Conservation (phyloP, 208 protist species). For the Porcisia deanei region DNA sequence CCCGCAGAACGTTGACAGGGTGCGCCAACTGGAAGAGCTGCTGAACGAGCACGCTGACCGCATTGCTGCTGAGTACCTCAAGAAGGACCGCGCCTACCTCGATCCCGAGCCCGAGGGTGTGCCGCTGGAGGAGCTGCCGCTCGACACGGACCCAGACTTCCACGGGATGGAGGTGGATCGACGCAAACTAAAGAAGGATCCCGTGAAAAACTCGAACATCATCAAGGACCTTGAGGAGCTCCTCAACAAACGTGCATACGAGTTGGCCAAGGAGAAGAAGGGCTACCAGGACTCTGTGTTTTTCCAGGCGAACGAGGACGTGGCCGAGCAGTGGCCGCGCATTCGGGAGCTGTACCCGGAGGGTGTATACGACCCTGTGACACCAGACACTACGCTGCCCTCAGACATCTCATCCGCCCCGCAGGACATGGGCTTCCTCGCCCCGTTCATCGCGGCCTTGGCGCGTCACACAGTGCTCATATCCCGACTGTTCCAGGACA, state of each 20-base stretch:
- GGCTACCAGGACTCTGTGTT: slow-evolving; percentile 82
- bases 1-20: slow-evolving; percentile 22
- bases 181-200: slow-evolving; percentile 42
- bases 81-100: slow-evolving; percentile 76
- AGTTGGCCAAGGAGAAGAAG: slow-evolving; percentile 62
- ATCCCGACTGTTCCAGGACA: slow-evolving; percentile 68
- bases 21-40: slow-evolving; percentile 50
- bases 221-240: slow-evolving; percentile 33
- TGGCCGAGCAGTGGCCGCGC: slow-evolving; percentile 75
- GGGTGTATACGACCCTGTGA: slow-evolving; percentile 56
- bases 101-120: slow-evolving; percentile 71
- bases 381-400: slow-evolving; percentile 52
- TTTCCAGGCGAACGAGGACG: slow-evolving; percentile 64
- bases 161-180: slow-evolving; percentile 62
- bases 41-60: slow-evolving; percentile 64
- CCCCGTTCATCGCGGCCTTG: slow-evolving; percentile 77
- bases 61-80: slow-evolving; percentile 64
- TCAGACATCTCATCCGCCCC: slow-evolving; percentile 61
- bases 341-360: slow-evolving; percentile 82
- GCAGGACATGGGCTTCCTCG: slow-evolving; percentile 60
- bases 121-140: slow-evolving; percentile 54
- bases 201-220: slow-evolving; percentile 38
- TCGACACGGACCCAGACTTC: slow-evolving; percentile 74
- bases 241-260: slow-evolving; percentile 49
- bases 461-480: slow-evolving; percentile 64